Conservation (phyloP, 2,329 filamentous ascomycete species). For the Pestalotiopsis sp. region DNA sequence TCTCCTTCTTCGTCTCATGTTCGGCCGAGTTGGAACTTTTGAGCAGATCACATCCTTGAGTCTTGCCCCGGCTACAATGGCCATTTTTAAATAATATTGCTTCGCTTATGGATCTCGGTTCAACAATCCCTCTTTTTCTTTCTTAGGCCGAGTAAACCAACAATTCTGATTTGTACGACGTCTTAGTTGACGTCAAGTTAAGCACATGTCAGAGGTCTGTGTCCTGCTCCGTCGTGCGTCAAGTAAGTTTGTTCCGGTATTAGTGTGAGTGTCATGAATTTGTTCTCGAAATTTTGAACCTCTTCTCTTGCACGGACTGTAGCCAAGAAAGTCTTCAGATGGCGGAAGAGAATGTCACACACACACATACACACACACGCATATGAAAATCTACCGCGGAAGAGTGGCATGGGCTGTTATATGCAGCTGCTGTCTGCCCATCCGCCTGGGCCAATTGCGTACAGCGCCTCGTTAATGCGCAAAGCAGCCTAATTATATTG, state of each 20-base stretch:
- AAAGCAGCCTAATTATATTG: not conserved
- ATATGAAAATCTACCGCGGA: not conserved
- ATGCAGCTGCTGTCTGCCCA: not conserved
- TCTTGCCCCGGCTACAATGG: not conserved
- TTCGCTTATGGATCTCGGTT: not conserved
- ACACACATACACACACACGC: not conserved
- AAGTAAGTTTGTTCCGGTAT: not conserved
- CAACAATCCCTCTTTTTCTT: not conserved
- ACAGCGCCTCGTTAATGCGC: not conserved
- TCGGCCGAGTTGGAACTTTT: not conserved
- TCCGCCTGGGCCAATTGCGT: not conserved
- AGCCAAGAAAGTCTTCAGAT: not conserved
- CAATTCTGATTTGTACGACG: not conserved
- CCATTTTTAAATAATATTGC: not conserved
- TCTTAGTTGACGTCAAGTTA: not conserved
- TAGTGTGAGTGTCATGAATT: not conserved
- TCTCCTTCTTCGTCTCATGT: not conserved
- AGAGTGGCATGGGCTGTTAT: not conserved
- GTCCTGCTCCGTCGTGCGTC: not conserved
- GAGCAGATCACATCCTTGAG: not conserved
- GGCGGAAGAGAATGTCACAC: not conserved
- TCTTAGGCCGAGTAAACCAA: not conserved
- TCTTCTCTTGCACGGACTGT: not conserved
- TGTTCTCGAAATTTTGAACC: not conserved
- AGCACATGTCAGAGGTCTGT: not conserved